Percentiles rank a stretch among this genome's conserved stretches.
Evolutionary conservation across 2,329 filamentous ascomycete species (phyloP).

Genomic region (Magnaporthiopsis poae): DNA sequence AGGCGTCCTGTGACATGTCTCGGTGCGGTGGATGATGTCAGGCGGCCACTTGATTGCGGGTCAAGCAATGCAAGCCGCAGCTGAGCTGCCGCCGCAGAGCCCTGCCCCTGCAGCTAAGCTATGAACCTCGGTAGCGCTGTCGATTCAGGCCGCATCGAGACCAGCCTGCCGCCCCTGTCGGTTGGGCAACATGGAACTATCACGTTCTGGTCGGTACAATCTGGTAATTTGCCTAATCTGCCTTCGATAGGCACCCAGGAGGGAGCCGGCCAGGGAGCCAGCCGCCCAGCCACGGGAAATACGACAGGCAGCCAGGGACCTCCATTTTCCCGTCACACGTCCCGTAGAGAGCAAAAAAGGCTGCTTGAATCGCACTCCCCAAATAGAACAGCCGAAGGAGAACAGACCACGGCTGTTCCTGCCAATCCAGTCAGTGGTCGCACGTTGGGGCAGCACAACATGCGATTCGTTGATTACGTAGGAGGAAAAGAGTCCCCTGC

Average conservation of each 20-base stretch:
- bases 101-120: neutral
- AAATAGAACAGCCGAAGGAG: no score
- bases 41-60: no score
- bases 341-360: neutral
- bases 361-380: neutral
- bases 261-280: no score
- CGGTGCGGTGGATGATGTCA: neutral
- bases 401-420: neutral
- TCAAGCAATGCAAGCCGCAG: neutral
- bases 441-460: neutral
- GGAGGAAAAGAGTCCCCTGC: neutral
- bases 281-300: no score
- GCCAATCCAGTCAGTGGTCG: neutral
- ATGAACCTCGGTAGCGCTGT: neutral
- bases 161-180: no score
- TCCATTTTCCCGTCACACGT: neutral
- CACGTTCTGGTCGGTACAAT: no score
- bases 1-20: neutral
- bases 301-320: no score
- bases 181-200: no score
- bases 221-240: no score
- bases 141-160: no score
- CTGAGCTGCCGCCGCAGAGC: neutral
- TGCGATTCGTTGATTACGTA: neutral
- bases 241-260: no score